phyloP scores from a whole-genome alignment of 1,139 yeast genomes.

The Candida sp. region DNA sequence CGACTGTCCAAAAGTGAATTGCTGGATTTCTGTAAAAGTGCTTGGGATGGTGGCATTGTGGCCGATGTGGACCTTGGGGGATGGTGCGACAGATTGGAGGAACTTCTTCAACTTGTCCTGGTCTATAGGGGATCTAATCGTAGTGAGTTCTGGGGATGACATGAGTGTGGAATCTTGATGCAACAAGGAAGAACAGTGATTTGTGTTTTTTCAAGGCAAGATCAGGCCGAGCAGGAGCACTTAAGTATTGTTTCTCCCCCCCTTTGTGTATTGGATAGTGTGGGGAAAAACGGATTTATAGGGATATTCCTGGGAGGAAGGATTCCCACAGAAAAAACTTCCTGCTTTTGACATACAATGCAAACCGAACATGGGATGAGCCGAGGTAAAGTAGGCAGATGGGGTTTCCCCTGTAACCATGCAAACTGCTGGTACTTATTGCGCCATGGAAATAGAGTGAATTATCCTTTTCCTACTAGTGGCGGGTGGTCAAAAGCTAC shows the following conservation, averaged over 20 bases:
- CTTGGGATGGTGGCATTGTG: slow-evolving; percentile 13
- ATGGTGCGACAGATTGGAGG: slow-evolving; percentile 17
- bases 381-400: no score
- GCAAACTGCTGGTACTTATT: no score
- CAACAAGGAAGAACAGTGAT: not conserved
- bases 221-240: not conserved
- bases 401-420: no score
- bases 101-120: slow-evolving; percentile 31
- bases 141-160: slow-evolving; percentile 24
- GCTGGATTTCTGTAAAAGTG: slow-evolving; percentile 35
- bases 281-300: slow-evolving; percentile 1
- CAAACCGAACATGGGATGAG: no score
- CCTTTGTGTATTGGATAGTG: not conserved
- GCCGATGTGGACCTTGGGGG: slow-evolving; percentile 20
- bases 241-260: not conserved
- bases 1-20: slow-evolving; percentile 69
- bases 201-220: not conserved
- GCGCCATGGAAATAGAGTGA: no score
- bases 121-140: slow-evolving; percentile 43
- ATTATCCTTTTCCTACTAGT: no score
- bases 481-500: no score
- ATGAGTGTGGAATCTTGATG: not conserved
- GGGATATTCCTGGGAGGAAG: not conserved
- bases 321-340: not conserved
- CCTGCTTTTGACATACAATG: no score